Evolutionary conservation across 305 asterid genomes (phyloP), one percentile per base, ranked within the genome.

Genomic region (Fraxinus baroniana): DNA sequence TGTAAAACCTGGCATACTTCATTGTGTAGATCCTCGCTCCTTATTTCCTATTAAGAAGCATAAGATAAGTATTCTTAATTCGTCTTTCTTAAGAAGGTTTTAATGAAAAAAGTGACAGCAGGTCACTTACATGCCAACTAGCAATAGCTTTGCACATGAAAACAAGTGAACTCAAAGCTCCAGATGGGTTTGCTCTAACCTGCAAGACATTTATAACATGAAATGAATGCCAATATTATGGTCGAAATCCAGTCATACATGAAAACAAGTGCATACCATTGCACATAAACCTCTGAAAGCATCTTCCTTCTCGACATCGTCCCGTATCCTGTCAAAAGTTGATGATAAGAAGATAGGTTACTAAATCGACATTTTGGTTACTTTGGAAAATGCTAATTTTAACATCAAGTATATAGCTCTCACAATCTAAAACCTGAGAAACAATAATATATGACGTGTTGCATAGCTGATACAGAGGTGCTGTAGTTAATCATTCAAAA

Each of bases 211-310:
- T 55, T 76, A 26, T 75, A 55, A 64, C 75, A 76, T 28, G 57
- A 26, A 28, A 64, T 86, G 80, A 81, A 77, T 28, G 71, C 75
- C 64, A 57, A 77, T 24, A 44, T 20, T 71, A 76, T 75, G 36
- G 30, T 46, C 52, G 41, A 52, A 41, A 71, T 83, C 74, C 20
- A 9, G 78, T 78, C 28, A 26, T 9, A 78, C 83, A 60, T 35
- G 76, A 78, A 70, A 74, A 83, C 57, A n/a, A 32, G 46, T 60
- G 26, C 83, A 84, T 90, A 94, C 99, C 98, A 96, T 82, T 79
- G 98, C 98, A 81, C 98, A 96, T 87, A 96, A 90, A 84, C 99
- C 99, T 84, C 94, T 87, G 88, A 96, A 96, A 79, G 99, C 98
- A 49, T 96, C 99, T 88, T 94, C 98, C 81, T 96, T 96, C 91